phyloP scores from a whole-genome alignment of 2,329 filamentous ascomycete genomes.

The Fusarium musae region DNA sequence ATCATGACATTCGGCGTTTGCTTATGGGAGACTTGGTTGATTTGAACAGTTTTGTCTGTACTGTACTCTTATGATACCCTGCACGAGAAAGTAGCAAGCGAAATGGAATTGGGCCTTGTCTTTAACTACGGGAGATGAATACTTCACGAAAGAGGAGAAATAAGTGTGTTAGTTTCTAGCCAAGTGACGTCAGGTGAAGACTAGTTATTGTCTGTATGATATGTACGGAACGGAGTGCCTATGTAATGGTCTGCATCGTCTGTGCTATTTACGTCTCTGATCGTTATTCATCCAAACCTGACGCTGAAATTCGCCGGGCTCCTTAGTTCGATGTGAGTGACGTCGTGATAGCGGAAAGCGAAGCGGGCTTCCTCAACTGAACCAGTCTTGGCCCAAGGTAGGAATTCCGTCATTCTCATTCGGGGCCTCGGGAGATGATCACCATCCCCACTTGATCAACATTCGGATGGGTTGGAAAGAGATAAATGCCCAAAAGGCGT shows the following conservation, averaged over 20 bases:
- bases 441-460: slow-evolving; percentile 32
- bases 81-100: slow-evolving; percentile 34
- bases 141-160: slow-evolving; percentile 2
- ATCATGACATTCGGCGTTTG: slow-evolving; percentile 28
- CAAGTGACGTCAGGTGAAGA: slow-evolving; percentile 25
- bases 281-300: slow-evolving; percentile 9
- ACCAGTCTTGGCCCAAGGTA: slow-evolving; percentile 2
- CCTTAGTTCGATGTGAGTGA: slow-evolving; percentile 5
- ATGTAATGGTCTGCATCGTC: slow-evolving; percentile 1
- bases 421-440: slow-evolving; percentile 17
- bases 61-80: slow-evolving; percentile 43
- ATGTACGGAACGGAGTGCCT: background rate
- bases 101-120: slow-evolving; percentile 30
- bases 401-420: slow-evolving; percentile 34
- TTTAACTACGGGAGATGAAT: slow-evolving; percentile 15
- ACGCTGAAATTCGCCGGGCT: slow-evolving; percentile 5
- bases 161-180: background rate
- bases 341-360: slow-evolving; percentile 21
- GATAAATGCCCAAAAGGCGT: slow-evolving; percentile 3
- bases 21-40: slow-evolving; percentile 14
- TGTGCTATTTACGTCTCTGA: slow-evolving; percentile 5
- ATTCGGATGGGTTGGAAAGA: slow-evolving; percentile 13
- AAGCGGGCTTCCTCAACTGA: slow-evolving; percentile 1
- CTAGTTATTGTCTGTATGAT: background rate
- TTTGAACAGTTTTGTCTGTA: slow-evolving; percentile 22